Base-by-base conservation (phyloP, 169 alveolate species). In the Eimeria falciformis region DNA sequence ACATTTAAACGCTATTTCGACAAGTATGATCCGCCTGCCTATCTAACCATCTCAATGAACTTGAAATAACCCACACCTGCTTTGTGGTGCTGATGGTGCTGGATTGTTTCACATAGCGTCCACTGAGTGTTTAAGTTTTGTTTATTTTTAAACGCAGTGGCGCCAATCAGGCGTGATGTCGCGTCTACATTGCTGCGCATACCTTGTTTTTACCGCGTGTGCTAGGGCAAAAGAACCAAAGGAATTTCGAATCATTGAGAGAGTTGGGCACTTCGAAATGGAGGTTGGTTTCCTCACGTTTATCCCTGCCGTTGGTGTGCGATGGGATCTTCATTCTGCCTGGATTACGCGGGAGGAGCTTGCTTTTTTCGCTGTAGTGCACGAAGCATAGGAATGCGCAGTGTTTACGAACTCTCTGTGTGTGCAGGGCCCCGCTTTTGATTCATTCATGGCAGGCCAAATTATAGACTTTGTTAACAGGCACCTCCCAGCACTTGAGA, bases 181-280 rank as follows among this genome's bases (percentile, higher is more conserved):
- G 40, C 40, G 40, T 2, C 40, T 33, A 1, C 40, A 33, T 33
- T 33, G 40, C 40, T 33, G 40, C 40, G 40, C 40, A 33, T 2
- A 33, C 40, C 2, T 18, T 40, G 27, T 18, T 40, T n/a, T 40
- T 1, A 14, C 3, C 43, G 82, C 82, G 17, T 12, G 17, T 50
- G 12, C 40, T 77, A 94, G 96, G 21, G 91, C 95, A 21, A 56
- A 43, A 29, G 95, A 86, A 0, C 96, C 96, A n/a, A 94, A 92
- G 75, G 91, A 75, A 29, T 66, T 58, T 18, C 86, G 83, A 18
- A 62, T 93, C 23, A 45, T 94, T 45, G 90, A 86, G 18, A 73
- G 77, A 18, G 93, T 94, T 17, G 96, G 96, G 12, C 96, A 94
- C 55, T 94, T 94, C 23, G 95, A 94, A 21, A 37, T 94, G 56